Conservation (phyloP, 306 rosid genomes). For the Rubus parviflorus region DNA sequence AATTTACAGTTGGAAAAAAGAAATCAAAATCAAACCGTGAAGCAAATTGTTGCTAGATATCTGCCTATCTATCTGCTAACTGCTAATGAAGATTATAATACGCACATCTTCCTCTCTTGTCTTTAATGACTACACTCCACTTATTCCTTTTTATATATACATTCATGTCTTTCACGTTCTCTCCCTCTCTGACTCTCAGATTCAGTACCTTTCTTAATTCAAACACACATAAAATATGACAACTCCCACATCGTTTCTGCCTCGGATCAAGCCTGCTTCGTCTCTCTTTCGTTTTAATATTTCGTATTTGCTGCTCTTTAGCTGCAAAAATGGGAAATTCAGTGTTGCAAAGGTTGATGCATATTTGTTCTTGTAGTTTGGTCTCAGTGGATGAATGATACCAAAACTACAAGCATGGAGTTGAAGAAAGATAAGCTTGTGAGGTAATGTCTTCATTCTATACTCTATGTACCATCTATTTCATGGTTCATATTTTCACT, state of each 20-base stretch:
- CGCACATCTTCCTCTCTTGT: not conserved
- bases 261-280: slow-evolving; percentile 9
- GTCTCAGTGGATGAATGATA: slow-evolving; percentile 19
- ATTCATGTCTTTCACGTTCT: slow-evolving; percentile 27
- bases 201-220: slow-evolving; percentile 10
- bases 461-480: not conserved
- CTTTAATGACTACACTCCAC: not conserved
- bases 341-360: not conserved
- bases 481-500: not conserved
- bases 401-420: slow-evolving; percentile 43
- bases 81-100: not conserved
- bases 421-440: slow-evolving; percentile 58
- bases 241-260: slow-evolving; percentile 20
- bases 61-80: not conserved
- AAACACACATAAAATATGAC: slow-evolving; percentile 26
- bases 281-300: not conserved
- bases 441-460: slow-evolving; percentile 37
- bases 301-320: not conserved
- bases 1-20: not conserved
- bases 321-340: not conserved
- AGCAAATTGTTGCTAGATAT: slow-evolving; percentile 13
- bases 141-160: not conserved
- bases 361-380: not conserved
- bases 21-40: not conserved
- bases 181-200: slow-evolving; percentile 10